Evolutionary conservation across 371 early-diverging fungal species (phyloP).

Genomic region (Batkoa obscura): DNA sequence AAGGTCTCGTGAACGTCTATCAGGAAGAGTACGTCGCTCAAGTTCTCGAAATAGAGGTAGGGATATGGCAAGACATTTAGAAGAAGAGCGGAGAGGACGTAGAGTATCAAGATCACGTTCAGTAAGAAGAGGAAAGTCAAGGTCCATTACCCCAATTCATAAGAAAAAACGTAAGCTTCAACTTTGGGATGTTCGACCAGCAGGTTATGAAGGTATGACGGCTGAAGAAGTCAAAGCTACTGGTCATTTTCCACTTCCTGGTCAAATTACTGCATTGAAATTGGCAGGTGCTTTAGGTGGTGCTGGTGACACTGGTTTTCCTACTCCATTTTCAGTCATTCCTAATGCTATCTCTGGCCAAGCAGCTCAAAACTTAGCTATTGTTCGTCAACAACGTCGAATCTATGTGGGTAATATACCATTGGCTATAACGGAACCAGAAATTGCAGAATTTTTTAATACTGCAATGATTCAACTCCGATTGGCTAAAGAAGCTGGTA

Average conservation of each 20-base stretch:
- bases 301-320: constrained; percentile 19
- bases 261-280: constrained; percentile 51
- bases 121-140: constrained; percentile 16
- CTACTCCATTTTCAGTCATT: constrained; percentile 6
- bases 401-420: constrained; percentile 90
- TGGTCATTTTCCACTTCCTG: constrained; percentile 80
- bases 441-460: constrained; percentile 71
- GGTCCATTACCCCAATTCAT: constrained; percentile 54
- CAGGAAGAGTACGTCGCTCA: not conserved
- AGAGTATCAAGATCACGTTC: constrained; percentile 19
- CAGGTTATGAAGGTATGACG: constrained; percentile 77
- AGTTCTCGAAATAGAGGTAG: not conserved
- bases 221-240: constrained; percentile 80
- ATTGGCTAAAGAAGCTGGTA: constrained; percentile 28
- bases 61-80: too few relatives aligned
- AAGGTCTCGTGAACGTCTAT: not conserved
- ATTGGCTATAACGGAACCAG: constrained; percentile 42
- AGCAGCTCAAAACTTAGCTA: constrained; percentile 16
- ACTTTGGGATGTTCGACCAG: constrained; percentile 87
- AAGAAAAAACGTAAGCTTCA: constrained; percentile 55
- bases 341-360: constrained; percentile 23
- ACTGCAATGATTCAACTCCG: constrained; percentile 52
- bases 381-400: constrained; percentile 50
- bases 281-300: constrained; percentile 29
- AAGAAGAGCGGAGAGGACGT: constrained; percentile 13